Evolutionary conservation across 768 basidiomycete genomes (phyloP).

Genomic region (Sarcodon sp.): DNA sequence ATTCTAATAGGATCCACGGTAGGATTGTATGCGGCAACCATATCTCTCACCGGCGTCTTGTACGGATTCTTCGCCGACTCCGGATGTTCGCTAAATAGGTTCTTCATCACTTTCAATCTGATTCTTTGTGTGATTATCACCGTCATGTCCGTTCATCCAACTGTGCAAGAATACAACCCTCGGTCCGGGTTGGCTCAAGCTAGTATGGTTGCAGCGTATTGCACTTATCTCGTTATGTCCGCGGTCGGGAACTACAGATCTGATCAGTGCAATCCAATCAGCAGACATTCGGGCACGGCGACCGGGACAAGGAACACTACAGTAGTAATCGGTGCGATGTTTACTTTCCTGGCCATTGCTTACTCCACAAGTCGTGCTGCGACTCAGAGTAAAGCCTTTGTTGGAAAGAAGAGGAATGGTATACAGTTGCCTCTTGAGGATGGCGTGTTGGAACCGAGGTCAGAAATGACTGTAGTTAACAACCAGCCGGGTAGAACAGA

Average conservation of each 20-base stretch:
- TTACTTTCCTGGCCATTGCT: conserved; percentile 97
- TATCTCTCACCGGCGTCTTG: conserved; percentile 78
- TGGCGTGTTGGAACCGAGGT: conserved; percentile 28
- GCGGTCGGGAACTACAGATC: conserved; percentile 90
- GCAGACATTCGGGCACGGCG: conserved; percentile 35
- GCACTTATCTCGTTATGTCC: conserved; percentile 89
- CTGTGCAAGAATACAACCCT: conserved; percentile 85
- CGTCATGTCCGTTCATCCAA: conserved; percentile 69
- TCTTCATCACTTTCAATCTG: conserved; percentile 95
- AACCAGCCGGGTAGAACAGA: conserved; percentile 79
- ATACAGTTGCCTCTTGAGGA: conserved; percentile 48
- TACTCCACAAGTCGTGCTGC: conserved; percentile 95
- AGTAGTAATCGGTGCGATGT: conserved; percentile 80
- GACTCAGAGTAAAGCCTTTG: conserved; percentile 85
- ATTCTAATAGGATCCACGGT: conserved; percentile 88
- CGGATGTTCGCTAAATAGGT: conserved; percentile 85
- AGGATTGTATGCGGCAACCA: conserved; percentile 73
- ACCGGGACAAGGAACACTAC: conserved; percentile 71
- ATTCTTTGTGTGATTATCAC: conserved; percentile 70
- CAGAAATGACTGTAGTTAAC: conserved; percentile 66
- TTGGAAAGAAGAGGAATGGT: conserved; percentile 55
- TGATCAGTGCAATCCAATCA: conserved; percentile 80
- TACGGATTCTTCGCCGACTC: conserved; percentile 86
- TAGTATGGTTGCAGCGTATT: conserved; percentile 95
- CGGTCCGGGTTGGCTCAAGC: conserved; percentile 92